Base-by-base conservation (phyloP, 495 filamentous ascomycete species). In the Hapsidospora chrysogenum region DNA sequence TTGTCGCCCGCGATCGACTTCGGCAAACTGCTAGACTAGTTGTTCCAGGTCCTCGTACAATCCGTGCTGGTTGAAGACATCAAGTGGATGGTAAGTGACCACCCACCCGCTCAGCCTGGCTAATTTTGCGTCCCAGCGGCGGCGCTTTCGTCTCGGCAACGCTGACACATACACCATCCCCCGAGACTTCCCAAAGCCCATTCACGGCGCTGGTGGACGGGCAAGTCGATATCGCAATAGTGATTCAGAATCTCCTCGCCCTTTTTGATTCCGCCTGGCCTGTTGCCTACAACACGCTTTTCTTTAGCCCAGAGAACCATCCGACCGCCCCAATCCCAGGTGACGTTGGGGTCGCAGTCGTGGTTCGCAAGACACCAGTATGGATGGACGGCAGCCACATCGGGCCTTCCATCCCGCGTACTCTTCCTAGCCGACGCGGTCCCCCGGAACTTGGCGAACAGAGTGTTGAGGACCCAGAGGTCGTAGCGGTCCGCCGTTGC, bases 401-500 rank as follows among this genome's bases (percentile, higher is more conserved):
- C 82, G 0, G 83, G 84, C 14, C 78, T 63, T 13, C 84, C 71
- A 44, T 84, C 78, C 47, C 68, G 66, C 0, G 60, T 67, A 21
- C 71, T 78, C 36, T 89, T 69, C 5, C 84, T 64, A 3, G 84
- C 89, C 3, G 81, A 89, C 0, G 89, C 87, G 0, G 85, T 89
- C 27, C 83, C 87, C 7, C 89, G 70, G 57, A 95, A 94, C 51
- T 97, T 97, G 34, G 79, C 72, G 53, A 85, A 89, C 4, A 93
- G 66, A 0, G 86, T 94, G 52, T 95, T 92, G 46, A 92, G 66
- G 6, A 95, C 70, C 89, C 89, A 97, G n/a, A 78, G 61, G 40
- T 94, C 86, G 52, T 83, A 80, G 11, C 61, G 48, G 0, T 52
- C 53, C 19, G 78, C 61, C 2, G 66, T 60, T 13, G 63, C 61